Evolutionary conservation across 2,329 filamentous ascomycete species (phyloP).

Genomic region (Penicillium glabrum): DNA sequence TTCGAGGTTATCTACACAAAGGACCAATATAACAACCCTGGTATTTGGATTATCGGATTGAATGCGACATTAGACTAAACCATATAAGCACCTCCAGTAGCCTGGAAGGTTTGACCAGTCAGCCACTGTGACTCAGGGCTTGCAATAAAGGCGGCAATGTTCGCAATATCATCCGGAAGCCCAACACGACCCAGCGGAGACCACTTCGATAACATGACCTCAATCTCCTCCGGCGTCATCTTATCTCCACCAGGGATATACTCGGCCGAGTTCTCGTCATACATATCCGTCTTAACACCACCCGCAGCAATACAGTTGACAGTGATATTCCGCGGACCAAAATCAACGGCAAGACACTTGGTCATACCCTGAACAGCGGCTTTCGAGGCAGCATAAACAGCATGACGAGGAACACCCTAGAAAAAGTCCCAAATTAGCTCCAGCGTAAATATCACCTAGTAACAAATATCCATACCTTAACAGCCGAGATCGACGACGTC

Average conservation of each 20-base stretch:
- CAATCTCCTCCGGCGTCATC: constrained; percentile 19
- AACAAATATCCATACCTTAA: constrained; percentile 11
- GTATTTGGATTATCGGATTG: background rate
- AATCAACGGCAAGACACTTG: constrained; percentile 23
- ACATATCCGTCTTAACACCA: constrained; percentile 25
- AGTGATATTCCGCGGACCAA: constrained; percentile 21
- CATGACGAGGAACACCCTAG: constrained; percentile 20
- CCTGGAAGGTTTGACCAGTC: constrained; percentile 25
- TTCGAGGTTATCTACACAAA: background rate
- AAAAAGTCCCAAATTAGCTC: background rate
- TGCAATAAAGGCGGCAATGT: constrained; percentile 22
- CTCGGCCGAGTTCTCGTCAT: constrained; percentile 18
- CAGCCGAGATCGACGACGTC: constrained; percentile 24
- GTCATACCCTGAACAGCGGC: constrained; percentile 24
- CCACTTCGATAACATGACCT: constrained; percentile 20
- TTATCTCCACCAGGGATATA: constrained; percentile 21
- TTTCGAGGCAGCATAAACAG: constrained; percentile 23
- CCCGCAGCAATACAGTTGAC: constrained; percentile 25
- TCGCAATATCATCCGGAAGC: constrained; percentile 19
- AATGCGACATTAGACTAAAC: background rate
- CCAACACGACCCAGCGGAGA: constrained; percentile 21
- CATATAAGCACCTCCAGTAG: constrained; percentile 24
- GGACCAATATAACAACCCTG: background rate
- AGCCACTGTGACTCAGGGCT: constrained; percentile 24
- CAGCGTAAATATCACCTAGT: background rate